Base-by-base conservation (phyloP, 2,329 filamentous ascomycete species). In the Daldinia sp. region DNA sequence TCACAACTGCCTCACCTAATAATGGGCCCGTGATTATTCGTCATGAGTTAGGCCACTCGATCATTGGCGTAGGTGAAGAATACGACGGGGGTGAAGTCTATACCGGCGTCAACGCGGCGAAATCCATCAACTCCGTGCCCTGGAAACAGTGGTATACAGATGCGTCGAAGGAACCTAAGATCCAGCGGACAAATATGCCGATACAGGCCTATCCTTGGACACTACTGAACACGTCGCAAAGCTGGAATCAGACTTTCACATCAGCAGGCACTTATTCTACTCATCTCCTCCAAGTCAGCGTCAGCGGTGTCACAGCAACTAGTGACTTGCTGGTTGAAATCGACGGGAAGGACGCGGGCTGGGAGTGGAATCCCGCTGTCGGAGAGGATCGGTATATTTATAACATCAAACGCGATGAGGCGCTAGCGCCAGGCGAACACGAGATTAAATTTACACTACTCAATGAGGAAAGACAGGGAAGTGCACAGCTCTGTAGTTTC, bases 161-260 rank as follows among this genome's bases (percentile, higher is more conserved):
- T 53, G 71, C 76, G 13, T 53, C 68, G 1, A 53, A 33, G 2
- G 75, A 78, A 63, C 76, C 76, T 0, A 74, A 72, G 39, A 70
- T 77, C 35, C 62, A 78, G 63, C 71, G 76, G 15, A 70, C 74
- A 55, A 76, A 75, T 46, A 78, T 78, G 76, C 76, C 76, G 13
- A 73, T 78, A 60, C 76, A 78, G 63, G 75, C 74, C 26, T 78
- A 78, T 59, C 76, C 76, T 3, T 78, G 76, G 76, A 76, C 76
- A 9, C 53, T 78, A 51, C 69, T 78, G 13, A 77, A 78, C 63
- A 72, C 72, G 6, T 64, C 74, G 13, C 61, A 65, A 56, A 69
- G 73, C 55, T 78, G 75, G 75, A 74, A 65, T 55, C 65, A 70
- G 35, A 68, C 20, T 1, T 78, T 78, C 59, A 68, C 68, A 7